Base-by-base conservation (phyloP, 73 alveolate species). In the Blepharisma japonicum region DNA sequence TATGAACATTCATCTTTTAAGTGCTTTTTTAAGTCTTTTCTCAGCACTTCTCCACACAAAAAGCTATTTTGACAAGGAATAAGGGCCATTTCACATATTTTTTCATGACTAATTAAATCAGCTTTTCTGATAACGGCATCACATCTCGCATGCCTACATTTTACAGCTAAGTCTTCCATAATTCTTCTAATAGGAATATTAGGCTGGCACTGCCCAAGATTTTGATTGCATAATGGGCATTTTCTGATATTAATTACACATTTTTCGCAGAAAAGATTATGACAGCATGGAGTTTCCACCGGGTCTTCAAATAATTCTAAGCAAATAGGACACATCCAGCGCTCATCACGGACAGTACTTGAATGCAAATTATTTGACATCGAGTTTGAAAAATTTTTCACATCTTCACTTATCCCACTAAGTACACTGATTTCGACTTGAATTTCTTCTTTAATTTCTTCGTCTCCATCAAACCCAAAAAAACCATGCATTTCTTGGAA, bases 311-410 rank as follows among this genome's bases (percentile, higher is more conserved):
- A 87, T 6, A 87, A 70, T 20, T 87, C 94, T 51, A 87, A 56
- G 71, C 94, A 87, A n/a, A 87, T 81, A 3, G 94, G 94, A 42
- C 94, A 87, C 4, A 87, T 72, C 94, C 94, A 87, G 47, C 94
- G 51, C 56, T 87, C 94, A 48, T 87, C 94, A 32, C 42, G 42
- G 3, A 32, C 42, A 32, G 42, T 32, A 3, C 42, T 32, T 32
- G 42, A 32, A 3, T 32, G 42, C 42, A 32, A 32, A 32, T 32
- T 32, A 32, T 32, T 32, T 32, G 42, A 32, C 3, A 32, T 3
- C 5, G 5, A 1, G 42, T 3, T 32, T 1, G 42, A 32, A 32
- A 32, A 32, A 32, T 32, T 32, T 32, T 32, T 32, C 5, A 32
- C 42, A 32, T 32, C 42, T 32, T 32, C 42, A 32, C 42, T 32